Percentiles rank a stretch among this genome's conserved stretches.
Evolutionary conservation across 352 stramenopile genomes (phyloP).

Genomic region (Blastocystis sp.): DNA sequence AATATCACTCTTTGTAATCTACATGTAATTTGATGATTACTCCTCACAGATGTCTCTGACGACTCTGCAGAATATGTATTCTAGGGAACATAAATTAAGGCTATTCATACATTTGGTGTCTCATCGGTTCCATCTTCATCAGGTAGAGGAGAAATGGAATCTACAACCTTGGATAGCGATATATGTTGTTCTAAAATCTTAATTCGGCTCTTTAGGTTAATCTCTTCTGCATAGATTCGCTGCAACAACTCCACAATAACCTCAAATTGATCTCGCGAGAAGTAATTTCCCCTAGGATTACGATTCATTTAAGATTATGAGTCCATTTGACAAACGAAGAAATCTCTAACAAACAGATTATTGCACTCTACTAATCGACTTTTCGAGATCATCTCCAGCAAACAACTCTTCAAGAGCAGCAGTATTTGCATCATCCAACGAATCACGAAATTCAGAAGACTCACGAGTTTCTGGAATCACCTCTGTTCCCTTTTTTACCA

Average conservation of each 20-base stretch:
- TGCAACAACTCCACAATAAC: slow-evolving; percentile 9
- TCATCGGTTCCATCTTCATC: background rate
- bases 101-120: background rate
- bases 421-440: background rate
- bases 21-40: background rate
- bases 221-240: slow-evolving; percentile 50
- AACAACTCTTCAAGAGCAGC: slow-evolving; percentile 14
- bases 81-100: too few relatives aligned
- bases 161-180: background rate
- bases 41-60: too few relatives aligned
- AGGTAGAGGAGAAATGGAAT: background rate
- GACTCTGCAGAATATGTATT: too few relatives aligned
- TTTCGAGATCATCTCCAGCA: background rate
- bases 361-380: background rate
- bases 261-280: background rate
- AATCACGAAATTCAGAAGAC: background rate
- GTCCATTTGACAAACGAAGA: too few relatives aligned
- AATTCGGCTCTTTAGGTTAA: background rate
- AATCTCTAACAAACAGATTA: slow-evolving; percentile 17
- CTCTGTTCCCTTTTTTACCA: background rate
- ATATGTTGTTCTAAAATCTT: slow-evolving; percentile 33
- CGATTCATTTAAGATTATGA: background rate
- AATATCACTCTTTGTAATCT: background rate
- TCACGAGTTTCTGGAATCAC: background rate
- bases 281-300: background rate